Base-by-base conservation (phyloP, 75 land plant genomes). In the Gnetum montanum region DNA sequence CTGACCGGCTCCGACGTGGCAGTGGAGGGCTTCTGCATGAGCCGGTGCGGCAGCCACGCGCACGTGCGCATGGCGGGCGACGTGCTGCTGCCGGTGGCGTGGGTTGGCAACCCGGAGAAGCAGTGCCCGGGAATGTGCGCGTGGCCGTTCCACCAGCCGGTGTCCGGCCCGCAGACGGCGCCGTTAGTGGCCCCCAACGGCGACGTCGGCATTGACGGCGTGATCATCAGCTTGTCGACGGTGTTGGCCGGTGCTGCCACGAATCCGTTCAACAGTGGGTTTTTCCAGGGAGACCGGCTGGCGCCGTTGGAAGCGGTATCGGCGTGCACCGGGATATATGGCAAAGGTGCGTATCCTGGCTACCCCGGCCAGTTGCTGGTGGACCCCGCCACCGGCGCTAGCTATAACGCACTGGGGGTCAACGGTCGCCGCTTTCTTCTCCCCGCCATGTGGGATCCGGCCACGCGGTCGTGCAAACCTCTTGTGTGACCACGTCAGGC, bases 171-270 rank as follows among this genome's bases (percentile, higher is more conserved):
- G 4, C 70, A 71, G 48, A 57, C 27, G 12, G 53, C 72, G 4
- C 72, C 47, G 68, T 60, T n/a, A n/a, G n/a, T n/a, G n/a, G n/a
- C n/a, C n/a, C n/a, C n/a, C n/a, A n/a, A n/a, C n/a, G n/a, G n/a
- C 4, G 84, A 81, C 36, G 84, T 71, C 15, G 84, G 84, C 16
- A 43, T 80, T 27, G 83, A 80, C 41, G 80, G 80, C 0, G 59
- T 80, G 67, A 50, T 80, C 10, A 80, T 76, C 71, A 79, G 75
- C 61, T 43, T 75, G 31, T 79, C 80, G 1, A 75, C 13, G 29
- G 49, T 75, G 30, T 33, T 79, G 43, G 83, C 79, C n/a, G n/a
- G n/a, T n/a, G n/a, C n/a, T n/a, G n/a, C n/a, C n/a, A n/a, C n/a
- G n/a, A n/a, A n/a, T n/a, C n/a, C n/a, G n/a, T n/a, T n/a, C n/a